A percentile compares a stretch with the other conserved stretches of the same genome.
Evolutionary conservation across 1,284 basidiomycete species (phyloP).

Genomic region (Heterobasidion irregulare): DNA sequence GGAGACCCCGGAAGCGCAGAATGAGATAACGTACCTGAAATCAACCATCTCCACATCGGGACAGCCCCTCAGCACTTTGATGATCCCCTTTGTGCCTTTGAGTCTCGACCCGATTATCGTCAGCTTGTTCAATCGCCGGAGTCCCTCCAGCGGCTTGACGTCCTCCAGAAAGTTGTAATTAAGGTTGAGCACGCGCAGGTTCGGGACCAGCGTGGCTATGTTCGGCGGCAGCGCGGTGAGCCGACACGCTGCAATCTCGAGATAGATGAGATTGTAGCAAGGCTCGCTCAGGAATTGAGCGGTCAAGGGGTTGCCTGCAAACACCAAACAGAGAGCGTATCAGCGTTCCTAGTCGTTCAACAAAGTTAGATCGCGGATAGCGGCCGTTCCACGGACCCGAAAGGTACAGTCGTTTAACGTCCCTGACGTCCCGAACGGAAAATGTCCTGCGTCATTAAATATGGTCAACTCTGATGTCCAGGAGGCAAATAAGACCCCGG

Average conservation of each 20-base stretch:
- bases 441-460: constrained; percentile 33
- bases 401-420: constrained; percentile 89
- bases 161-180: constrained; percentile 93
- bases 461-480: neutral
- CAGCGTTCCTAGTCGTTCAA: neutral
- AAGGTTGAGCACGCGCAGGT: constrained; percentile 87
- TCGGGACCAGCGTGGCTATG: constrained; percentile 67
- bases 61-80: constrained; percentile 65
- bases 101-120: constrained; percentile 82
- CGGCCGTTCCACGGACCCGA: constrained; percentile 57
- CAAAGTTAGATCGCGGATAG: neutral
- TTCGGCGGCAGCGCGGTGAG: constrained; percentile 67
- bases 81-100: constrained; percentile 59
- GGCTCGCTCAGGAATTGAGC: constrained; percentile 44
- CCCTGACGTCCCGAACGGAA: constrained; percentile 70
- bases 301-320: constrained; percentile 37
- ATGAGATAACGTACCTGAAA: constrained; percentile 62
- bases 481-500: neutral
- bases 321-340: neutral
- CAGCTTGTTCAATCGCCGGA: constrained; percentile 72
- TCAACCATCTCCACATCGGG: constrained; percentile 81
- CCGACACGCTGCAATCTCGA: constrained; percentile 90
- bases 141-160: constrained; percentile 58
- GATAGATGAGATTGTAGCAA: constrained; percentile 86
- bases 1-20: neutral